These are phyloP conservation scores for Saitozyma podzolica DNA, from an alignment of 768 basidiomycete genomes.

Conservation along the genomic window DNA sequence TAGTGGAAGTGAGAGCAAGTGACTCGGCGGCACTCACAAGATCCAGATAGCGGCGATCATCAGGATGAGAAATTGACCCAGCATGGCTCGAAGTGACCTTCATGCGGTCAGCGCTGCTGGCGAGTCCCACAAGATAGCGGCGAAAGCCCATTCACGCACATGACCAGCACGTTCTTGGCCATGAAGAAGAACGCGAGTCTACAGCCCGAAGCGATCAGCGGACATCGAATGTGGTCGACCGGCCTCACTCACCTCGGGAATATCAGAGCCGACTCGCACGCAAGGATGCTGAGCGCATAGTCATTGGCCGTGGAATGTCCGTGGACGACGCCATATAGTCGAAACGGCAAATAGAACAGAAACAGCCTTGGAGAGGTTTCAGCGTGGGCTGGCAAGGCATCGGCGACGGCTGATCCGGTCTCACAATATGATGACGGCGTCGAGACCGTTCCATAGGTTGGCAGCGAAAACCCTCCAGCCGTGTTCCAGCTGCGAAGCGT, in stretches of 20 bases:
- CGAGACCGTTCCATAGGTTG: conserved; percentile 37
- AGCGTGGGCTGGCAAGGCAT: no score
- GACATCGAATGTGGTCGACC: no score
- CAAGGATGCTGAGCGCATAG: conserved; percentile 13
- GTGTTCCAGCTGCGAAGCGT: conserved; percentile 26
- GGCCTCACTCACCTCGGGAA: conserved; percentile 5
- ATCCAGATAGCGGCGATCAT: conserved; percentile 23
- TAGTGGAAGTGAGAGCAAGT: no score
- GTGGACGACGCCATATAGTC: conserved; percentile 10
- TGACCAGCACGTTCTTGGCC: conserved; percentile 18
- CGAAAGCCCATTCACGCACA: conserved; percentile 6
- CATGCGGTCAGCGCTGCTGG: neutral
- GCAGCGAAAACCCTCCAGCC: conserved; percentile 31
- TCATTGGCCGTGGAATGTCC: conserved; percentile 12
- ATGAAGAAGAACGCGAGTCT: conserved; percentile 17
- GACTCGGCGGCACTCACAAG: conserved; percentile 7
- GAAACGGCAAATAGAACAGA: conserved; percentile 9
- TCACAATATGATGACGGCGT: conserved; percentile 18
- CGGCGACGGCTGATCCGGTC: neutral
- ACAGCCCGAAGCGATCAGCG: no score
- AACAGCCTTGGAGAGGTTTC: conserved; percentile 4
- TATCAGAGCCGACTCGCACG: conserved; percentile 18
- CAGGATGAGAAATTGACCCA: conserved; percentile 14
- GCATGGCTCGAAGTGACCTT: conserved; percentile 23
- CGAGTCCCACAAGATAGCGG: neutral